Evolutionary conservation across 148 eudicot species (phyloP).

Genomic region (Diospyros lotus): DNA sequence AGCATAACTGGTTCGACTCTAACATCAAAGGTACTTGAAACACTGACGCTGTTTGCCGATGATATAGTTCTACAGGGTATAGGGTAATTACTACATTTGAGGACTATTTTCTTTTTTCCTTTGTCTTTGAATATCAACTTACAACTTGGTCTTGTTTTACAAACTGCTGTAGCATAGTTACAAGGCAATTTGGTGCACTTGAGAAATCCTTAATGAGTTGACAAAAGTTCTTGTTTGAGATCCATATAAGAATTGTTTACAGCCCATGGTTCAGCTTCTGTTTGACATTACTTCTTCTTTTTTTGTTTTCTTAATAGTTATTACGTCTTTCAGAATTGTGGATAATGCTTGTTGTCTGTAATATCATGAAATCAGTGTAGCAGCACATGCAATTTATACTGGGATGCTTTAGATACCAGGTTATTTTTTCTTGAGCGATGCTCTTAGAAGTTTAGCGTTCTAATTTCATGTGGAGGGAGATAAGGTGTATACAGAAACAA

Average conservation of each 20-base stretch:
- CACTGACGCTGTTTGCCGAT: not conserved
- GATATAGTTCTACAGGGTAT: not conserved
- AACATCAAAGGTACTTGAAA: slow-evolving; percentile 73
- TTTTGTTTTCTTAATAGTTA: too few relatives aligned
- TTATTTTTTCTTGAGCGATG: not conserved
- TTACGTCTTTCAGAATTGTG: too few relatives aligned
- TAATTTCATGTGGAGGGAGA: not conserved
- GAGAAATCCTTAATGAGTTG: not conserved
- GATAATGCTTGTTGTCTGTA: too few relatives aligned
- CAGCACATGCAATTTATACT: too few relatives aligned
- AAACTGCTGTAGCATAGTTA: too few relatives aligned
- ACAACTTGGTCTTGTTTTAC: too few relatives aligned
- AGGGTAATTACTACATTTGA: not conserved
- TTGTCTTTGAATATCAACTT: too few relatives aligned
- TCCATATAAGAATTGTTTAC: slow-evolving; percentile 1
- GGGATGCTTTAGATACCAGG: not conserved
- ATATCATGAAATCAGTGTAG: too few relatives aligned
- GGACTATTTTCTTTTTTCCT: not conserved
- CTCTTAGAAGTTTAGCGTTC: not conserved
- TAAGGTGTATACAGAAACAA: not conserved
- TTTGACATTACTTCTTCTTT: too few relatives aligned
- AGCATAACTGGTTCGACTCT: slow-evolving; percentile 93
- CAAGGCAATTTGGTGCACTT: too few relatives aligned
- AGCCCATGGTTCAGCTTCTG: too few relatives aligned
- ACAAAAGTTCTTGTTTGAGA: not conserved